Evolutionary conservation across 805 yeast species (phyloP).

Genomic region (Saturnispora zaruensis): DNA sequence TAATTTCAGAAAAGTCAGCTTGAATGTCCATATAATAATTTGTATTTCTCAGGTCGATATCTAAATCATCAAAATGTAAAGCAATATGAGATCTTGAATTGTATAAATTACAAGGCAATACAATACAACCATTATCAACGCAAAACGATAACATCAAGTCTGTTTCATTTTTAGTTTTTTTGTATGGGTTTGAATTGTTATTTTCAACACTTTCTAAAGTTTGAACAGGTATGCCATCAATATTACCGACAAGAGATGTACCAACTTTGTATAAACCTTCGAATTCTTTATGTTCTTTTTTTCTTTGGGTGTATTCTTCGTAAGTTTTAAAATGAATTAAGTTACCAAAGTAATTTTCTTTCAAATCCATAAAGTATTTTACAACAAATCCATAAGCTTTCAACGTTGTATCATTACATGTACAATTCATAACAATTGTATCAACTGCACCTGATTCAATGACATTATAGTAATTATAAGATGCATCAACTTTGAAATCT

Average conservation of each 20-base stretch:
- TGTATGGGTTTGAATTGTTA: conserved; percentile 16
- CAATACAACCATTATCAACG: conserved; percentile 59
- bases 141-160: conserved; percentile 69
- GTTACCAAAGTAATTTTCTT: conserved; percentile 90
- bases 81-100: conserved; percentile 51
- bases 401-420: conserved; percentile 58
- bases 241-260: not conserved
- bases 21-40: conserved; percentile 92
- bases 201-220: conserved; percentile 8
- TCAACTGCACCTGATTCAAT: conserved; percentile 64
- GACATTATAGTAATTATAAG: conserved; percentile 50
- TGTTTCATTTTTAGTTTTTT: conserved; percentile 56
- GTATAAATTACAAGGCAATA: conserved; percentile 68
- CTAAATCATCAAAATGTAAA: conserved; percentile 54
- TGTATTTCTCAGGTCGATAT: conserved; percentile 76
- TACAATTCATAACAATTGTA: conserved; percentile 53
- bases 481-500: conserved; percentile 53
- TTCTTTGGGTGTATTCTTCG: conserved; percentile 55
- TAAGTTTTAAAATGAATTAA: conserved; percentile 73
- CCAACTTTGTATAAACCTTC: conserved; percentile 6
- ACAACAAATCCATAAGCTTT: conserved; percentile 73
- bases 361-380: conserved; percentile 62
- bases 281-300: not conserved
- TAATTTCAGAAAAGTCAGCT: conserved; percentile 56
- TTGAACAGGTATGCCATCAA: conserved; percentile 12